Evolutionary conservation across 495 filamentous ascomycete genomes (phyloP).

Genomic region (Glutinoglossum americanum): DNA sequence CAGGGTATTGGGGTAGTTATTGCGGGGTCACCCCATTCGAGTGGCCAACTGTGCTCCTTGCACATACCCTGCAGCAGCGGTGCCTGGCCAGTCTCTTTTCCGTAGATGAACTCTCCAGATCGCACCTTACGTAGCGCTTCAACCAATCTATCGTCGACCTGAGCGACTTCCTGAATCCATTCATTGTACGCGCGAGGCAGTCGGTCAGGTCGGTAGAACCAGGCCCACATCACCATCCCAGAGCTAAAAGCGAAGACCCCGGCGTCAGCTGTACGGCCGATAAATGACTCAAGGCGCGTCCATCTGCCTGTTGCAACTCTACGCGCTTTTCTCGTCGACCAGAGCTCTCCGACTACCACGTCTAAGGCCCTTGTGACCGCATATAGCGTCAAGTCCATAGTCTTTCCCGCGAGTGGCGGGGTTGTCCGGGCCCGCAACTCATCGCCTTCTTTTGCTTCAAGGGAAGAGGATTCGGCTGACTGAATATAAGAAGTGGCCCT

Average conservation of each 20-base stretch:
- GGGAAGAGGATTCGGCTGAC: neutral
- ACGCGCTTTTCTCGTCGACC: slow-evolving; percentile 27
- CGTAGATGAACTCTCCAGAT: slow-evolving; percentile 45
- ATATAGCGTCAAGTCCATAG: slow-evolving; percentile 73
- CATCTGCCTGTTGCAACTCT: slow-evolving; percentile 22
- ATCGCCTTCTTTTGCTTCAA: slow-evolving; percentile 10
- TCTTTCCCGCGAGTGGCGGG: slow-evolving; percentile 38
- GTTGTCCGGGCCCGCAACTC: slow-evolving; percentile 10
- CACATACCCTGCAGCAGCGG: slow-evolving; percentile 55
- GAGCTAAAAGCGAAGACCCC: slow-evolving; percentile 52
- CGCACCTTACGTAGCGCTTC: slow-evolving; percentile 48
- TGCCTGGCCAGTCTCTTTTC: slow-evolving; percentile 54
- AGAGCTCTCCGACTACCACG: slow-evolving; percentile 42
- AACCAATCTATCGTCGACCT: slow-evolving; percentile 60
- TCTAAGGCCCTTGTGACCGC: slow-evolving; percentile 56
- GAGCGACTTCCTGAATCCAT: slow-evolving; percentile 64
- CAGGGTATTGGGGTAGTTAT: slow-evolving; percentile 61
- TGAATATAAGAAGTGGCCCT: slow-evolving; percentile 1
- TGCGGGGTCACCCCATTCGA: slow-evolving; percentile 55
- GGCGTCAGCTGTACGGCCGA: slow-evolving; percentile 39
- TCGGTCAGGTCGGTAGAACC: slow-evolving; percentile 53
- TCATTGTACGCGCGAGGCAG: slow-evolving; percentile 59
- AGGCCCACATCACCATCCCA: slow-evolving; percentile 78
- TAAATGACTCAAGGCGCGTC: slow-evolving; percentile 27
- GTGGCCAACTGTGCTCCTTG: slow-evolving; percentile 44